A percentile compares a stretch with the other conserved stretches of the same genome.
phyloP scores from a whole-genome alignment of 805 yeast genomes.

The Kregervanrija delftensis region DNA sequence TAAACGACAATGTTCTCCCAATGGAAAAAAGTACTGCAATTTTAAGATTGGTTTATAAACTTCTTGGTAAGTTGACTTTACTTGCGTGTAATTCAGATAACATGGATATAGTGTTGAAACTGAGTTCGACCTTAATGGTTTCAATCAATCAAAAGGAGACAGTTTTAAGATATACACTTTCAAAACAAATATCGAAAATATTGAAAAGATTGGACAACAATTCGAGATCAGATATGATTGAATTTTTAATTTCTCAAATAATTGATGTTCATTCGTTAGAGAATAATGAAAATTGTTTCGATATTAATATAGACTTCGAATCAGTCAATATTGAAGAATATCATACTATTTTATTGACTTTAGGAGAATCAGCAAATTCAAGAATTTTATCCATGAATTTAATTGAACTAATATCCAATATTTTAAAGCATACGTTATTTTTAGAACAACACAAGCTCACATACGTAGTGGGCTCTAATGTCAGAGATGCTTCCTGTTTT shows the following conservation, averaged over 20 bases:
- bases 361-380: constrained; percentile 40
- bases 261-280: neutral
- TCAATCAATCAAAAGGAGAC: constrained; percentile 31
- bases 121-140: too few species aligned
- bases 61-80: constrained; percentile 35
- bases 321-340: constrained; percentile 34
- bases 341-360: constrained; percentile 52
- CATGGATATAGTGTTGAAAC: too few species aligned
- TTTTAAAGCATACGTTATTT: constrained; percentile 42
- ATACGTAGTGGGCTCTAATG: constrained; percentile 52
- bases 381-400: constrained; percentile 13
- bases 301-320: constrained; percentile 22
- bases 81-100: too few species aligned
- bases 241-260: neutral
- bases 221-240: neutral
- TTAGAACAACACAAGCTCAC: constrained; percentile 52
- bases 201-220: constrained; percentile 17
- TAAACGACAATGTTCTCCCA: too few species aligned
- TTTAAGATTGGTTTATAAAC: constrained; percentile 23
- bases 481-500: constrained; percentile 82
- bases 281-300: neutral
- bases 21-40: constrained; percentile 2
- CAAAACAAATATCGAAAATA: constrained; percentile 58
- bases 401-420: constrained; percentile 24
- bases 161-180: constrained; percentile 52